Conservation (phyloP, 2,329 filamentous ascomycete genomes). For the Biscogniauxia mediterranea region DNA sequence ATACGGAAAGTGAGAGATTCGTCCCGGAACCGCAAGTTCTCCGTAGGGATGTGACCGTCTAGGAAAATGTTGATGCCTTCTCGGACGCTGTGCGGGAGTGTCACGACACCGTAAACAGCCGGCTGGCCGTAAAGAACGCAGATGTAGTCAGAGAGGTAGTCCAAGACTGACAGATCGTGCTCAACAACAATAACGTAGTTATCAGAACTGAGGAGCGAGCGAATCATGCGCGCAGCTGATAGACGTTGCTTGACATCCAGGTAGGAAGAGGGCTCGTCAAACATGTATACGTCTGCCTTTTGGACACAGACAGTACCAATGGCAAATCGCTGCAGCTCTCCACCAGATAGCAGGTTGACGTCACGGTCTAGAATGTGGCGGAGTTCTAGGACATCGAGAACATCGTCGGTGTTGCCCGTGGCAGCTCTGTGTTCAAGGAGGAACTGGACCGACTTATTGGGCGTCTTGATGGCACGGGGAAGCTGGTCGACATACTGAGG, state of each 20-base stretch:
- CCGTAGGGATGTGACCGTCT: constrained; percentile 95
- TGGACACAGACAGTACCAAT: constrained; percentile 96
- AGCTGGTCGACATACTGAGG: constrained; percentile 99
- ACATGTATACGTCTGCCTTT: constrained; percentile 84
- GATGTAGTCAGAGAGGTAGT: constrained; percentile 98
- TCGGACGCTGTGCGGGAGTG: constrained; percentile 89
- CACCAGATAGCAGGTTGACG: constrained; percentile 86
- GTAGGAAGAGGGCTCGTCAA: constrained; percentile 98
- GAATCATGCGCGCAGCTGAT: constrained; percentile 86
- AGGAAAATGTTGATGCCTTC: constrained; percentile 99
- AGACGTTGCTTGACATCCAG: constrained; percentile 99
- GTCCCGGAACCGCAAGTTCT: constrained; percentile 97
- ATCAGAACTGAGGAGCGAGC: constrained; percentile 80
- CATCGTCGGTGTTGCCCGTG: constrained; percentile 77
- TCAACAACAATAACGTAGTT: constrained; percentile 99
- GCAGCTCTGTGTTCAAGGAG: constrained; percentile 75
- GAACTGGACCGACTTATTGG: constrained; percentile 74
- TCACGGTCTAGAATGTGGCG: constrained; percentile 90
- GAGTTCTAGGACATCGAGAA: constrained; percentile 81
- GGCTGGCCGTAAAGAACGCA: constrained; percentile 96
- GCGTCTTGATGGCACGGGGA: constrained; percentile 81
- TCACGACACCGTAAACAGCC: constrained; percentile 96
- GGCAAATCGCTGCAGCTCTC: constrained; percentile 96
- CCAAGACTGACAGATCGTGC: constrained; percentile 97
- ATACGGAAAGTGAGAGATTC: constrained; percentile 96